phyloP scores from a whole-genome alignment of 2,329 filamentous ascomycete genomes.

The Xylariaceae sp. region DNA sequence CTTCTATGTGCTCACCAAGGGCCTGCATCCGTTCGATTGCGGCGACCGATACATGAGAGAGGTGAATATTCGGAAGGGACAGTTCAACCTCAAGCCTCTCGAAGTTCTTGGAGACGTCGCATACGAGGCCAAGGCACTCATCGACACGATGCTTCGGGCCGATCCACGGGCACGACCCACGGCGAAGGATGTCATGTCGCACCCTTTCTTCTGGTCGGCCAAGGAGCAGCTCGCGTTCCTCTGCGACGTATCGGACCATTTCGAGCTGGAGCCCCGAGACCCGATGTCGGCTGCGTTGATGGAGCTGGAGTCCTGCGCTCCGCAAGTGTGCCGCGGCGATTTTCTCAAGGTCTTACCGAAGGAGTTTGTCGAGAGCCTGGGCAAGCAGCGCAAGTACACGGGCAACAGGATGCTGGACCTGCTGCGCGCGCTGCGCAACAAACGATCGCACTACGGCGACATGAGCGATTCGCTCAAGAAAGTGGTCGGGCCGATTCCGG shows the following conservation, averaged over 20 bases:
- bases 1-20: slow-evolving; percentile 94
- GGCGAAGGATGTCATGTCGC: slow-evolving; percentile 49
- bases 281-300: slow-evolving; percentile 65
- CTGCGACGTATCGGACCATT: slow-evolving; percentile 95
- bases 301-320: slow-evolving; percentile 51
- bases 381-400: slow-evolving; percentile 93
- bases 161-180: slow-evolving; percentile 53
- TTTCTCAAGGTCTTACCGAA: slow-evolving; percentile 73
- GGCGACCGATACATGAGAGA: slow-evolving; percentile 94
- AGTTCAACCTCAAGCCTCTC: slow-evolving; percentile 65
- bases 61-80: slow-evolving; percentile 92
- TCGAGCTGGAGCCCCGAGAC: slow-evolving; percentile 85
- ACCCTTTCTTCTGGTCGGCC: slow-evolving; percentile 93
- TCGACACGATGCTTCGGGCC: slow-evolving; percentile 70
- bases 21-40: slow-evolving; percentile 87
- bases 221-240: slow-evolving; percentile 88
- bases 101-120: slow-evolving; percentile 76
- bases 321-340: slow-evolving; percentile 58
- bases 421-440: slow-evolving; percentile 83
- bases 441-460: slow-evolving; percentile 96
- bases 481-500: slow-evolving; percentile 65
- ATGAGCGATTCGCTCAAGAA: slow-evolving; percentile 74
- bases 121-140: slow-evolving; percentile 81
- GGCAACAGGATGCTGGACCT: slow-evolving; percentile 79
- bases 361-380: slow-evolving; percentile 81